Percentiles rank a stretch among this genome's conserved stretches.
Conservation (phyloP, 257 asterid genomes). For the Plantago ovata region DNA sequence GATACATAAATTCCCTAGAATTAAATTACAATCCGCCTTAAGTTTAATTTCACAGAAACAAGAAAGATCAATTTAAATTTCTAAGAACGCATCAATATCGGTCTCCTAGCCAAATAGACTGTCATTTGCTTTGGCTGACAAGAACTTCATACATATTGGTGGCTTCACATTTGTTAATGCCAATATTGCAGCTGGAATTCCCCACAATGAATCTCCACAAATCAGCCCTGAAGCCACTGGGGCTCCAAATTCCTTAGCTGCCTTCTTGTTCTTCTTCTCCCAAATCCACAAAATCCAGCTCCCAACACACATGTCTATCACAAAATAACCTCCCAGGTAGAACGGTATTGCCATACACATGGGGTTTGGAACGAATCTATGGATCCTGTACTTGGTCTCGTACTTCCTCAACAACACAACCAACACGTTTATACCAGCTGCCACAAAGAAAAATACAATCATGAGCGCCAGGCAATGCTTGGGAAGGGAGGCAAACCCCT, state of each 20-base stretch:
- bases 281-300: conserved; percentile 49
- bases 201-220: conserved; percentile 78
- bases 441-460: conserved; percentile 30
- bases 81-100: too few species aligned
- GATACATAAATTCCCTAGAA: too few species aligned
- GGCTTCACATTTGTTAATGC: conserved; percentile 43
- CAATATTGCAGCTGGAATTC: conserved; percentile 63
- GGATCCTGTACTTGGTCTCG: conserved; percentile 41
- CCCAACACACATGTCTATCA: conserved; percentile 84
- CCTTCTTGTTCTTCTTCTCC: conserved; percentile 33
- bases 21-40: too few species aligned
- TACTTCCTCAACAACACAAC: conserved; percentile 19
- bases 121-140: conserved; percentile 23
- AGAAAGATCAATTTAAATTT: too few species aligned
- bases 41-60: too few species aligned
- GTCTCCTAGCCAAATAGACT: neutral
- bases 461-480: conserved; percentile 46
- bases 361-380: conserved; percentile 59
- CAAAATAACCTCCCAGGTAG: conserved; percentile 63
- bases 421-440: conserved; percentile 27
- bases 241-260: conserved; percentile 39
- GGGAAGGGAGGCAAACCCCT: conserved; percentile 60
- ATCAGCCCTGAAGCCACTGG: conserved; percentile 73
- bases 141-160: conserved; percentile 70
- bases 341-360: conserved; percentile 90